Evolutionary conservation across 2,329 filamentous ascomycete species (phyloP), one percentile per base, ranked within the genome.

Genomic region (Claviceps cyperi): DNA sequence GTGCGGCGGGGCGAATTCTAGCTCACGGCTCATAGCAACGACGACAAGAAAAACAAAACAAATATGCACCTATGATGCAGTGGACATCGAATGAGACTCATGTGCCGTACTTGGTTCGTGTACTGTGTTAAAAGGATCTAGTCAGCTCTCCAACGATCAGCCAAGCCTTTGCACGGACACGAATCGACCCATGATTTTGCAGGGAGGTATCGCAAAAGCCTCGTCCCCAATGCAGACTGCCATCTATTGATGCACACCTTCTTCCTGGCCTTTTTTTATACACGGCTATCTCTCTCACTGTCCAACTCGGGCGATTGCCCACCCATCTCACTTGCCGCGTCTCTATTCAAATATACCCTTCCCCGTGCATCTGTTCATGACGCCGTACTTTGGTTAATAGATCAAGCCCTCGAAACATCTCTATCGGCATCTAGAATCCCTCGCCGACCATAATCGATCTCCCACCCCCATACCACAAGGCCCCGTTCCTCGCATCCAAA

Each of bases 401-500:
- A n/a, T n/a, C 15, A n/a, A n/a, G 9, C 37, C 6, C 14, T 17
- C 37, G 37, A 15, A 11, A 17, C 21, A 0, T 21, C 9, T 35
- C 43, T 17, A 46, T 14, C 22, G 11, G 13, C 14, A n/a, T 0
- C 28, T 50, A 82, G 60, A 81, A 83, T 0, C 80, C 80, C 62
- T 81, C 78, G 17, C 80, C 80, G 17, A 74, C 49, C 60, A 74
- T 68, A 52, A 94, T 73, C 3, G 80, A 84, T 55, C 84, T 76
- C 1, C 90, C 90, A 24, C 81, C 86, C 37, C 84, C 91, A 68
- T 95, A 96, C 89, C 90, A 97, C 43, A 95, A 66, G 5, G 75
- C 72, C 0, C 91, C 91, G 55, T 76, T 78, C 43, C 86, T 77
- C 52, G 80, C 80, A 59, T 91, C 85, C 50, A 96, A 67, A 0